A percentile compares a stretch with the other conserved stretches of the same genome.
These are phyloP conservation scores for Hypoxylon crocopeplum DNA, from an alignment of 495 filamentous ascomycete genomes.

Conservation along the genomic window DNA sequence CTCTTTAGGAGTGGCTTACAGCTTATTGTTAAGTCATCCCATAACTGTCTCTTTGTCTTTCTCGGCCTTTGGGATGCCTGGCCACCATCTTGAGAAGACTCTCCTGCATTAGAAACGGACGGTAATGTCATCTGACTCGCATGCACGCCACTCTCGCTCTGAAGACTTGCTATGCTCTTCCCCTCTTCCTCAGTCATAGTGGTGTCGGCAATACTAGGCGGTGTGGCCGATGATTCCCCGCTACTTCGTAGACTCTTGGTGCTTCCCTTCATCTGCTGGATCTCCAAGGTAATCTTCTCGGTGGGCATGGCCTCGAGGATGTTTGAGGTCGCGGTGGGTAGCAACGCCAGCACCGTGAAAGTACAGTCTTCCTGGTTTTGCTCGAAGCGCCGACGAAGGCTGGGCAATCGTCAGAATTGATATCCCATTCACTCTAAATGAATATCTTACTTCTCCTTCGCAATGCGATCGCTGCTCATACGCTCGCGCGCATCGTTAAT, in stretches of 20 bases:
- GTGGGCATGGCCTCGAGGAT: conserved; percentile 88
- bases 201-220: conserved; percentile 71
- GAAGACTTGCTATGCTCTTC: conserved; percentile 74
- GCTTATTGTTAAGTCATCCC: conserved; percentile 97
- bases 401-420: conserved; percentile 45
- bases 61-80: conserved; percentile 57
- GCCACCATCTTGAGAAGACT: conserved; percentile 48
- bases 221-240: conserved; percentile 64
- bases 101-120: conserved; percentile 37
- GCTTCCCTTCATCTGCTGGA: conserved; percentile 92
- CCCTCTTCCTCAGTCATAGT: conserved; percentile 75
- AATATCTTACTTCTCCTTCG: conserved; percentile 86
- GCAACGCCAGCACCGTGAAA: conserved; percentile 93
- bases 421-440: background rate
- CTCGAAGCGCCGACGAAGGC: conserved; percentile 92
- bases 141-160: conserved; percentile 80
- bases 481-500: conserved; percentile 91
- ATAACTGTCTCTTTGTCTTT: conserved; percentile 89
- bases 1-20: conserved; percentile 64
- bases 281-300: conserved; percentile 85
- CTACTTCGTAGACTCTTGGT: conserved; percentile 69
- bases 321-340: conserved; percentile 88
- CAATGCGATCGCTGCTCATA: conserved; percentile 93
- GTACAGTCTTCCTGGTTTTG: conserved; percentile 99
- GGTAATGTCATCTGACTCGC: conserved; percentile 73